Evolutionary conservation across 202 grass and related monocot species (phyloP).

Genomic region (Setaria viridis): DNA sequence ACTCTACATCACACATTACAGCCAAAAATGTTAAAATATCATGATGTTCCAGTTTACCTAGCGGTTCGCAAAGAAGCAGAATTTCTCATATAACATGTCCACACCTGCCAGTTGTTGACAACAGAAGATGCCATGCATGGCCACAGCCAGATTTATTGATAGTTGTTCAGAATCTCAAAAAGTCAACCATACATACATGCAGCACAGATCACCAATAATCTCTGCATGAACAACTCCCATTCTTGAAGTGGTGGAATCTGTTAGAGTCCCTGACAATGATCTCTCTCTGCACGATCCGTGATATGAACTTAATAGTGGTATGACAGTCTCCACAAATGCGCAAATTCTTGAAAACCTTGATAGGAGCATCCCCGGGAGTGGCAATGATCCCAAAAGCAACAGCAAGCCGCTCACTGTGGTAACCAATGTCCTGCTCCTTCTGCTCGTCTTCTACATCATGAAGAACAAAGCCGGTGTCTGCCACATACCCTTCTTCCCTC

Average conservation of each 20-base stretch:
- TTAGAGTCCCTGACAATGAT: constrained; percentile 79
- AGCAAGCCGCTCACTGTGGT: constrained; percentile 86
- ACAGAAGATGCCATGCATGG: neutral
- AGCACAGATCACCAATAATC: constrained; percentile 68
- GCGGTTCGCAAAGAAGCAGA: neutral
- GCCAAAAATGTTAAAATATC: no score
- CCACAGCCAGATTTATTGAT: neutral
- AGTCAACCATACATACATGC: neutral
- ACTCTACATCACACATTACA: neutral
- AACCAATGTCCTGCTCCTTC: constrained; percentile 71
- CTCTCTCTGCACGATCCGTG: constrained; percentile 60
- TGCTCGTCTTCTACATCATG: constrained; percentile 88
- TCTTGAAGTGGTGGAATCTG: constrained; percentile 85
- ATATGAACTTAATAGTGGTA: constrained; percentile 70
- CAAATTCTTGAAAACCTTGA: constrained; percentile 88
- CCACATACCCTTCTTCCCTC: constrained; percentile 76
- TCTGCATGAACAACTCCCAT: constrained; percentile 74
- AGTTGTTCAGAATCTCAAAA: neutral
- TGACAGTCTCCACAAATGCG: constrained; percentile 89
- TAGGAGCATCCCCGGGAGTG: constrained; percentile 45
- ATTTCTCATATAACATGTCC: neutral
- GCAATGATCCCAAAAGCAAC: constrained; percentile 84
- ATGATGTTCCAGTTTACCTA: constrained; percentile 5
- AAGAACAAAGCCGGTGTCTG: constrained; percentile 72
- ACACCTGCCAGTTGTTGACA: constrained; percentile 4